Conservation (phyloP, 345 rosid species). For the Salix exigua region DNA sequence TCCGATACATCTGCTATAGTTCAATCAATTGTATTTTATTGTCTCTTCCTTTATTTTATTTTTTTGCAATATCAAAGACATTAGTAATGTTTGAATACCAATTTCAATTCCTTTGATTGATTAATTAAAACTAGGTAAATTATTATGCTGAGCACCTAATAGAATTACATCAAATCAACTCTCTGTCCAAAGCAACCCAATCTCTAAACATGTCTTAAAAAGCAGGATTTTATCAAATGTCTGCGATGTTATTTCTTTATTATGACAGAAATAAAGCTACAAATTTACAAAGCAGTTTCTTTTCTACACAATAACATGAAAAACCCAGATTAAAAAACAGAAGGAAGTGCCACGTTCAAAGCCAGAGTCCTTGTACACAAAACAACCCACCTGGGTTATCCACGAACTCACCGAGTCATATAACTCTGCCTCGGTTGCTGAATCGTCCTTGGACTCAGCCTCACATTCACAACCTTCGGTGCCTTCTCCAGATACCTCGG, state of each 20-base stretch:
- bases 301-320: neutral
- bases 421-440: constrained; percentile 53
- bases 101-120: neutral
- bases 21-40: too few relatives aligned
- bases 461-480: constrained; percentile 50
- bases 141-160: neutral
- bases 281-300: neutral
- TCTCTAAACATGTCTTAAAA: neutral
- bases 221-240: neutral
- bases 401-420: neutral
- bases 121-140: neutral
- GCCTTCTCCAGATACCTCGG: constrained; percentile 43
- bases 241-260: neutral
- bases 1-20: neutral
- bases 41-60: neutral
- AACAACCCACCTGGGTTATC: neutral
- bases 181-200: neutral
- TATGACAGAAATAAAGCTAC: neutral
- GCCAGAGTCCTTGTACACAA: constrained; percentile 1
- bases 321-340: neutral
- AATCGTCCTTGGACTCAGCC: constrained; percentile 56
- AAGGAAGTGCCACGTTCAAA: neutral
- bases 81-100: neutral
- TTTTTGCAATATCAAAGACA: neutral
- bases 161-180: neutral